Percentiles rank a stretch among this genome's conserved stretches.
Evolutionary conservation across 768 basidiomycete species (phyloP).

Genomic region (Omphalotus guepiniiformis): DNA sequence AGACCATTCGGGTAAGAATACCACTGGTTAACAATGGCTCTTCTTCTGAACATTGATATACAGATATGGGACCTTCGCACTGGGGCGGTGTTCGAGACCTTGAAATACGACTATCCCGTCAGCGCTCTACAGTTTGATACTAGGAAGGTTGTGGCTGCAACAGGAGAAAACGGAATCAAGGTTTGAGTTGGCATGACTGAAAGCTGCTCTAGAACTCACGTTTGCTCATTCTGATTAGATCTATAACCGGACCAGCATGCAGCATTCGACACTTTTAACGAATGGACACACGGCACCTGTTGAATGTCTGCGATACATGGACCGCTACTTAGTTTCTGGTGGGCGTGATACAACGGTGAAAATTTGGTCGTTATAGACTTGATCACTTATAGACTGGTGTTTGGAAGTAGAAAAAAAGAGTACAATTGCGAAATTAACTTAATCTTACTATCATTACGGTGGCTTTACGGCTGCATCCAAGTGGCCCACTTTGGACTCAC

Average conservation of each 20-base stretch:
- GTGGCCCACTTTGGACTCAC: too few species aligned
- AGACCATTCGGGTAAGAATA: constrained; percentile 73
- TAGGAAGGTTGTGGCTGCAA: constrained; percentile 87
- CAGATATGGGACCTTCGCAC: constrained; percentile 97
- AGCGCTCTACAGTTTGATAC: constrained; percentile 93
- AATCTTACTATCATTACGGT: too few species aligned
- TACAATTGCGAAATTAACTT: too few species aligned
- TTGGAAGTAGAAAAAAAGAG: too few species aligned
- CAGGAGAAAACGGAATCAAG: constrained; percentile 92
- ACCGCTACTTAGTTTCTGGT: constrained; percentile 89
- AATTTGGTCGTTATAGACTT: constrained; percentile 91
- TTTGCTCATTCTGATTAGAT: constrained; percentile 42
- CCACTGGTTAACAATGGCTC: not conserved
- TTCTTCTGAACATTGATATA: constrained; percentile 7
- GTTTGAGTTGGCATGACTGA: constrained; percentile 37
- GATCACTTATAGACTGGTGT: too few species aligned
- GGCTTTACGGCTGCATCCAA: too few species aligned
- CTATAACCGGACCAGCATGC: constrained; percentile 92
- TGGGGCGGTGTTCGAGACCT: constrained; percentile 82
- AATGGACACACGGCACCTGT: constrained; percentile 94
- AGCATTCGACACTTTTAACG: constrained; percentile 76
- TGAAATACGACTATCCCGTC: constrained; percentile 87
- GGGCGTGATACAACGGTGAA: constrained; percentile 84
- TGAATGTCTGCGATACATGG: constrained; percentile 91
- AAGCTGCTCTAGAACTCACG: constrained; percentile 1